Conservation (phyloP, 805 yeast genomes). For the Metschnikowia santaceciliae region DNA sequence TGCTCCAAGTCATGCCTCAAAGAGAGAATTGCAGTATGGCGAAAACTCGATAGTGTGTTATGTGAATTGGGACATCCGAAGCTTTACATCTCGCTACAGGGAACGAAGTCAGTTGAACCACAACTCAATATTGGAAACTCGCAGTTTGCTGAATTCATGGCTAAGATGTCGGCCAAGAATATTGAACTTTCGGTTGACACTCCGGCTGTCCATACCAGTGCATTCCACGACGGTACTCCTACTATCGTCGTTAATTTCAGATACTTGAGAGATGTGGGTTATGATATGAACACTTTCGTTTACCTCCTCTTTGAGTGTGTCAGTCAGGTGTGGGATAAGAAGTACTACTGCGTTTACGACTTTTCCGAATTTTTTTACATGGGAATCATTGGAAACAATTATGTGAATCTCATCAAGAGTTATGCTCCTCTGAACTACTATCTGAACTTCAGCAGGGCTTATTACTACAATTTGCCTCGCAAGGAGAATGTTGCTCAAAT, state of each 20-base stretch:
- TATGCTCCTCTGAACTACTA: constrained; percentile 51
- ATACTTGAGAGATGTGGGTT: constrained; percentile 30
- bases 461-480: constrained; percentile 48
- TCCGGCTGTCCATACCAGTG: constrained; percentile 56
- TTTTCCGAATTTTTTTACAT: constrained; percentile 54
- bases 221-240: constrained; percentile 71
- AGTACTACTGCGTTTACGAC: constrained; percentile 61
- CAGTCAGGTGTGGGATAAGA: constrained; percentile 67
- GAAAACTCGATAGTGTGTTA: constrained; percentile 45
- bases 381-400: constrained; percentile 22
- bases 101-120: constrained; percentile 43
- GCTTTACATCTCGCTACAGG: constrained; percentile 50
- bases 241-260: constrained; percentile 51
- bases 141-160: constrained; percentile 69
- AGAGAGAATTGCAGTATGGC: constrained; percentile 25
- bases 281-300: constrained; percentile 46
- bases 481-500: constrained; percentile 20
- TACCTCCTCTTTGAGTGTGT: constrained; percentile 62
- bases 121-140: constrained; percentile 46
- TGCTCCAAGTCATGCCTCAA: constrained; percentile 16
- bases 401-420: constrained; percentile 35
- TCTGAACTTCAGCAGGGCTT: constrained; percentile 50
- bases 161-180: constrained; percentile 56
- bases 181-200: constrained; percentile 40
- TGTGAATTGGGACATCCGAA: constrained; percentile 57